Conservation (phyloP, 768 basidiomycete species). For the Pisolithus orientalis region DNA sequence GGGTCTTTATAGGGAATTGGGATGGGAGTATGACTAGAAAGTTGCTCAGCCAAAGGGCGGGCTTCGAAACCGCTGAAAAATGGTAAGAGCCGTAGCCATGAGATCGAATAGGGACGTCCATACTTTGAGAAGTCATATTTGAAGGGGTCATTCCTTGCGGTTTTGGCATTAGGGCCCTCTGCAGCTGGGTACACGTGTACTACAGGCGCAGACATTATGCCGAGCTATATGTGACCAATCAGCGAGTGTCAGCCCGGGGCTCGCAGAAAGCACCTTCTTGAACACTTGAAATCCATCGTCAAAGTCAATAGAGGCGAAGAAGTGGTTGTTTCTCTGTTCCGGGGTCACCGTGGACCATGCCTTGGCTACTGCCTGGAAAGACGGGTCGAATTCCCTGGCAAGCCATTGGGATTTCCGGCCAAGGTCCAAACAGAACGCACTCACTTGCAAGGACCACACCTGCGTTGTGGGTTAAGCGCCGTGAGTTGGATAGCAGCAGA, state of each 20-base stretch:
- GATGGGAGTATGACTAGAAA: conserved; percentile 70
- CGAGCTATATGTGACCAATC: conserved; percentile 45
- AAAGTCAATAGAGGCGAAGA: conserved; percentile 92
- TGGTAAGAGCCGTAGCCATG: neutral
- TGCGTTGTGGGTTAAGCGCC: conserved; percentile 72
- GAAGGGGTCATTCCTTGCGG: conserved; percentile 38
- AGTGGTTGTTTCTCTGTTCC: conserved; percentile 69
- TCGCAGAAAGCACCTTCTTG: conserved; percentile 55
- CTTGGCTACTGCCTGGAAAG: conserved; percentile 73
- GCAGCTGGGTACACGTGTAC: conserved; percentile 70
- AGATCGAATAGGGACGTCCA: conserved; percentile 12
- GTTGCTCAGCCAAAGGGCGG: conserved; percentile 64
- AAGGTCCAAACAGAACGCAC: conserved; percentile 21
- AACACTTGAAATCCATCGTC: conserved; percentile 70
- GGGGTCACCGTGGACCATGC: conserved; percentile 68
- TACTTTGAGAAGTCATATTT: conserved; percentile 80
- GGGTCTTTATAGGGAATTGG: conserved; percentile 80
- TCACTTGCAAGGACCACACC: conserved; percentile 90
- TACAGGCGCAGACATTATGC: conserved; percentile 78
- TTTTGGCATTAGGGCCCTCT: conserved; percentile 61
- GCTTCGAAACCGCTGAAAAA: conserved; percentile 74
- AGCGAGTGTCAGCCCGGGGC: neutral
- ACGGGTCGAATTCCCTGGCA: conserved; percentile 76
- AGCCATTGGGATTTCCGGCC: neutral
- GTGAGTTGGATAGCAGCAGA: conserved; percentile 85